Conservation (phyloP, 192 early-diverging fungal genomes). For the Podila minutissima region DNA sequence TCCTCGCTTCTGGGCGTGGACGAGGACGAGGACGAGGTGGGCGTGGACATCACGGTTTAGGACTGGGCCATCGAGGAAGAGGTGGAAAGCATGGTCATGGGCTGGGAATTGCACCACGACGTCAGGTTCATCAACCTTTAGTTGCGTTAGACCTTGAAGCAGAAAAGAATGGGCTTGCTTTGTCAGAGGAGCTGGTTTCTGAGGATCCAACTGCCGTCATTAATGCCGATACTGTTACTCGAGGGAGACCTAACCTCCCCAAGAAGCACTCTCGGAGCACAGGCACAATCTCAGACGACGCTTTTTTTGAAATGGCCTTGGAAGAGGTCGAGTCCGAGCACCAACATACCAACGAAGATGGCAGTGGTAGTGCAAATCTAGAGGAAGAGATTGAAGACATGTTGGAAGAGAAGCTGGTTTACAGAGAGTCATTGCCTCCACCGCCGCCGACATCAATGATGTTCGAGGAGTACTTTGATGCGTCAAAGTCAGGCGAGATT, state of each 20-base stretch:
- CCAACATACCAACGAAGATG: not conserved
- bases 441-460: slow-evolving; percentile 29
- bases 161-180: not conserved
- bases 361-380: not conserved
- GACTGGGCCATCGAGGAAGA: not conserved
- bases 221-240: not conserved
- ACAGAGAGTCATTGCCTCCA: slow-evolving; percentile 20
- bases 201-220: no score
- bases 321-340: slow-evolving; percentile 16
- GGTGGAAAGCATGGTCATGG: slow-evolving; percentile 1
- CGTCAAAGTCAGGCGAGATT: slow-evolving; percentile 22
- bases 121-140: slow-evolving; percentile 25
- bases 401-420: not conserved
- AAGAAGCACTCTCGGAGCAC: slow-evolving; percentile 41
- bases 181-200: no score
- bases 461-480: slow-evolving; percentile 46
- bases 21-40: not conserved
- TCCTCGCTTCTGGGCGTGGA: not conserved
- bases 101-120: slow-evolving; percentile 6
- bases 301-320: slow-evolving; percentile 43
- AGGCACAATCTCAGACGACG: slow-evolving; percentile 47
- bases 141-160: slow-evolving; percentile 25
- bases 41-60: not conserved
- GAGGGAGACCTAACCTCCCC: not conserved
- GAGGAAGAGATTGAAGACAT: slow-evolving; percentile 10